A percentile compares a stretch with the other conserved stretches of the same genome.
phyloP scores from a whole-genome alignment of 495 filamentous ascomycete species.

The Neurospora intermedia region DNA sequence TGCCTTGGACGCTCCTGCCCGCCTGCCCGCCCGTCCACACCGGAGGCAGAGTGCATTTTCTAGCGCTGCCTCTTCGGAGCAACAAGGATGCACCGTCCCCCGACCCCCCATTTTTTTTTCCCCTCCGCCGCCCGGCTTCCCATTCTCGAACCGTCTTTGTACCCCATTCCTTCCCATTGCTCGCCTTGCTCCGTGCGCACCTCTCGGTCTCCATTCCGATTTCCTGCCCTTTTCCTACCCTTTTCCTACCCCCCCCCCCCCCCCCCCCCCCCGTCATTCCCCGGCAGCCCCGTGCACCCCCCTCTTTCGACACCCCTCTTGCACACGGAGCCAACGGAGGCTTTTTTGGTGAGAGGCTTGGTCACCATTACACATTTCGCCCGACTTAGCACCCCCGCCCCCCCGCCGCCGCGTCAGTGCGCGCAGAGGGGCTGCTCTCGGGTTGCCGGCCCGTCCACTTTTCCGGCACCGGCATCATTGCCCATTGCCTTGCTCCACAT shows the following conservation, averaged over 20 bases:
- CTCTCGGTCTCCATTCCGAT: constrained; percentile 18
- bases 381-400: background rate
- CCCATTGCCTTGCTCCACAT: background rate
- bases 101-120: constrained; percentile 15
- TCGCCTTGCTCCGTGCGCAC: constrained; percentile 22
- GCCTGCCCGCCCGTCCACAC: constrained; percentile 4
- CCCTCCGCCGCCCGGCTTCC: constrained; percentile 20
- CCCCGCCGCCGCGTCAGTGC: background rate
- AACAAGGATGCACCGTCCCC: constrained; percentile 3
- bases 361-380: background rate
- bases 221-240: constrained; percentile 4
- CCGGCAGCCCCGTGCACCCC: background rate
- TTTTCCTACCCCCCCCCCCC: background rate
- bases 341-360: no score
- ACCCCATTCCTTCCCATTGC: constrained; percentile 14
- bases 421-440: background rate
- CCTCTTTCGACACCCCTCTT: background rate
- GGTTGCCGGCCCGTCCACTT: background rate
- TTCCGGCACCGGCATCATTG: background rate
- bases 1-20: background rate
- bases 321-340: constrained; percentile 12
- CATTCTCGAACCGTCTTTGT: constrained; percentile 19
- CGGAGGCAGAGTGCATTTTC: constrained; percentile 14
- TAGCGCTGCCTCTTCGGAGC: constrained; percentile 17
- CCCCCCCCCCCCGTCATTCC: background rate